Conservation (phyloP, 768 basidiomycete species). For the Podaxis pistillaris region DNA sequence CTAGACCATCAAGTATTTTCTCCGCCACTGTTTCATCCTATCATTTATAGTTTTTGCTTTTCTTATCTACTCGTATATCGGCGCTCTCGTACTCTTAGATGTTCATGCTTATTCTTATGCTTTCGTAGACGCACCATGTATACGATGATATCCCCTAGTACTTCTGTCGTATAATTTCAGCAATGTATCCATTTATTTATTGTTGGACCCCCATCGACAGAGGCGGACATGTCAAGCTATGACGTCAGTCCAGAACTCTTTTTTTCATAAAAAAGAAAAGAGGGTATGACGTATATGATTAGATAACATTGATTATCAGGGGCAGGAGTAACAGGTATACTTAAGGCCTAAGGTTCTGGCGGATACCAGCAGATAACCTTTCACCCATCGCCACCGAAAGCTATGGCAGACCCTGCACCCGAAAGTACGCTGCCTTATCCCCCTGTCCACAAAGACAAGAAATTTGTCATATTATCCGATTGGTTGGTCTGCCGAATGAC, state of each 20-base stretch:
- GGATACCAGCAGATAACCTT: neutral
- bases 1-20: neutral
- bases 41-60: neutral
- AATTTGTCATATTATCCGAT: conserved; percentile 85
- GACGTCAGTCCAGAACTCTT: neutral
- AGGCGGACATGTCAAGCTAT: no score
- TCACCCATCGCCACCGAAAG: conserved; percentile 7
- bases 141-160: neutral
- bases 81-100: conserved; percentile 3
- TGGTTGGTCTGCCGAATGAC: conserved; percentile 57
- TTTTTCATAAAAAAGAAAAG: neutral
- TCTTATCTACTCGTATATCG: conserved; percentile 11
- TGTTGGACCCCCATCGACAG: neutral
- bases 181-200: neutral
- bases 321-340: neutral
- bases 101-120: neutral
- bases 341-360: neutral
- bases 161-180: neutral
- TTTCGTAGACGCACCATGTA: neutral
- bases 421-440: conserved; percentile 79
- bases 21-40: neutral
- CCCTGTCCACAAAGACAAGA: conserved; percentile 74
- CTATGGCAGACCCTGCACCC: conserved; percentile 36
- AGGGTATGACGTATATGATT: neutral
- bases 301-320: neutral